Base-by-base conservation (phyloP, 257 asterid species). In the Osmanthus fragrans region DNA sequence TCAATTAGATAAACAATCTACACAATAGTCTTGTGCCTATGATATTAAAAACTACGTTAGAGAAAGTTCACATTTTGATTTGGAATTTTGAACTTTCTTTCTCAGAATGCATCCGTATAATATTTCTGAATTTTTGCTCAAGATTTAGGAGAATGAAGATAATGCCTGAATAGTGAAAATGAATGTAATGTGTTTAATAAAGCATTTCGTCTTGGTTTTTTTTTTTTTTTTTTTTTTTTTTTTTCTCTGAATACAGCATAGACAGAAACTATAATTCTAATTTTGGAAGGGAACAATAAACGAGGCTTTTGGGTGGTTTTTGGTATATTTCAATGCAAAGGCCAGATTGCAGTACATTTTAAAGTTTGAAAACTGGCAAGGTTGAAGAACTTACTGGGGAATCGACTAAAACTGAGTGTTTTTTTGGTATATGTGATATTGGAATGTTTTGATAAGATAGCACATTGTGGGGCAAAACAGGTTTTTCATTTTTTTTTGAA, bases 21-120 rank as follows among this genome's bases (percentile, higher is more conserved):
- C 2, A 27, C 25, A 34, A 79, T 60, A 56, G 45, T 32, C 21
- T 37, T 54, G 51, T 68, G 32, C 67, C 25, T 70, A 6, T 70
- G 80, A 21, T 40, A 5, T 34, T 70, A 78, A 21, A 32, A 6
- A 34, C 60, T 58, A 10, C 27, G 67, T 33, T 51, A 47, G 47
- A 4, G 49, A 13, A 27, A 25, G 29, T 37, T 40, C 76, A 40
- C 47, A 39, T 51, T 47, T 70, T 76, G 77, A 73, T 74, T 79
- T 71, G 72, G 67, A 23, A 32, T 74, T 75, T 11, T 72, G 70
- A 33, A 37, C 78, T 73, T 39, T 21, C 29, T 76, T 85, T 78
- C 67, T 56, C 81, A 80, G 85, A 84, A 37, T 58, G 71, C 60
- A 34, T 79, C 69, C 72, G 32, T 15, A 76, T 32, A 72, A 51